Evolutionary conservation across 306 rosid genomes (phyloP).

Genomic region (Lagenaria siceraria): DNA sequence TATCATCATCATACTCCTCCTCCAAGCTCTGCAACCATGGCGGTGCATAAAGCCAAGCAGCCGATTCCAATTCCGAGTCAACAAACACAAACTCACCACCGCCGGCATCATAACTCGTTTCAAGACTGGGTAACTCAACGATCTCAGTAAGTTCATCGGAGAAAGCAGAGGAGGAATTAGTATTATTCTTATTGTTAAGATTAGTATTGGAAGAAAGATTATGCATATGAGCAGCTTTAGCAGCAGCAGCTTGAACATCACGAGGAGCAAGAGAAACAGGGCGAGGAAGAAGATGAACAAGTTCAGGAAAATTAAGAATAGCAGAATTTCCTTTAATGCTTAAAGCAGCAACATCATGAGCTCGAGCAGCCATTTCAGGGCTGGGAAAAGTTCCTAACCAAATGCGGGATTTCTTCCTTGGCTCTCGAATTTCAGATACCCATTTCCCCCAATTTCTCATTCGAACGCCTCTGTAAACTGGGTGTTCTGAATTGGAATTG

Average conservation of each 20-base stretch:
- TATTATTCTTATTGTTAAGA: neutral
- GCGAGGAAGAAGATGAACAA: constrained; percentile 55
- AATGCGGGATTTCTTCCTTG: constrained; percentile 86
- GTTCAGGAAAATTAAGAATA: constrained; percentile 78
- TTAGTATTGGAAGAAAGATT: constrained; percentile 5
- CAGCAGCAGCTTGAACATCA: constrained; percentile 81
- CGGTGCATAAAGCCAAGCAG: constrained; percentile 47
- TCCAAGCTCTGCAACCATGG: constrained; percentile 43
- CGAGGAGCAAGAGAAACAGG: constrained; percentile 67
- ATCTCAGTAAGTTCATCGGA: constrained; percentile 66
- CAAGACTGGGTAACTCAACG: constrained; percentile 54
- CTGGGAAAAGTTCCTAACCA: constrained; percentile 90
- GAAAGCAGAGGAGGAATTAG: neutral
- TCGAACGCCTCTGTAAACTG: constrained; percentile 69
- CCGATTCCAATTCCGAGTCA: constrained; percentile 27
- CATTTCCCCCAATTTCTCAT: constrained; percentile 97
- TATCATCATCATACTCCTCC: constrained; percentile 2
- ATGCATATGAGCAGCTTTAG: constrained; percentile 78
- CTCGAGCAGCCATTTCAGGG: constrained; percentile 94
- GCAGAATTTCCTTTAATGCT: constrained; percentile 80
- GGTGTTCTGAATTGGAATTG: constrained; percentile 19
- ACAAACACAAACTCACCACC: constrained; percentile 45
- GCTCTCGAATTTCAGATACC: constrained; percentile 98
- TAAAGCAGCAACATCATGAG: constrained; percentile 90
- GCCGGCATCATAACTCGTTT: constrained; percentile 16